Base-by-base conservation (phyloP, 176 grass and related monocot species). In the Cymbopogon citratus region DNA sequence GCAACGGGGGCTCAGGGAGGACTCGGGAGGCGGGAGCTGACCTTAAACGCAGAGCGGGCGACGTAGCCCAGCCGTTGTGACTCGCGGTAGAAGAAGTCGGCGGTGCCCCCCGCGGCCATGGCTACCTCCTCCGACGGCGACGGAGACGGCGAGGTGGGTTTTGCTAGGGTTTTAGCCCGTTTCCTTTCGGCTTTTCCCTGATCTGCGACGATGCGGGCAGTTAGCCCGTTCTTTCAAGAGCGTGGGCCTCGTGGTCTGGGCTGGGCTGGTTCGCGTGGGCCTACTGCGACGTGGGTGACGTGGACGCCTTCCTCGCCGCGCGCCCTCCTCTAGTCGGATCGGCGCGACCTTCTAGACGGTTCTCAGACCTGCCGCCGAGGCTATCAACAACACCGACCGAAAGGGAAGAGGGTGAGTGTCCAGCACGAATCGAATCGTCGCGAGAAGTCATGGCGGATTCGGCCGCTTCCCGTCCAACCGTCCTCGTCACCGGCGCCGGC, bases 21-120 rank as follows among this genome's bases (percentile, higher is more conserved):
- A 13, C 12, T 12, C 14, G 66, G 16, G 57, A 39, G 41, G 16
- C 14, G 66, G 16, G 57, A 39, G 41, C 39, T 18, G 19, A 94
- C 91, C 91, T 95, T 98, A 74, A 95, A 95, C 3, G 92, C 92
- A 1, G 96, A 98, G 63, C 92, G 87, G 1, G 92, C 90, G 28
- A 98, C 88, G 65, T 95, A 98, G 27, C 90, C 90, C 39, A 98
- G 88, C 12, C 95, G 88, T 70, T 84, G 95, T 9, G 92, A 88
- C 85, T 95, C 90, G 18, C 92, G 85, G 88, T 87, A 93, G 87
- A 98, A 95, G 96, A 95, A 95, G 68, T 98, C 92, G 43, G 92
- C 88, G 45, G 88, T 75, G 28, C 87, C 84, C 29, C 82, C 77
- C 43, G 70, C 81, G 66, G 59, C 84, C 94, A 89, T 93, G 78